Percentiles rank a stretch among this genome's conserved stretches.
phyloP scores from a whole-genome alignment of 108 stramenopile genomes.

The Cylindrotheca closterium region DNA sequence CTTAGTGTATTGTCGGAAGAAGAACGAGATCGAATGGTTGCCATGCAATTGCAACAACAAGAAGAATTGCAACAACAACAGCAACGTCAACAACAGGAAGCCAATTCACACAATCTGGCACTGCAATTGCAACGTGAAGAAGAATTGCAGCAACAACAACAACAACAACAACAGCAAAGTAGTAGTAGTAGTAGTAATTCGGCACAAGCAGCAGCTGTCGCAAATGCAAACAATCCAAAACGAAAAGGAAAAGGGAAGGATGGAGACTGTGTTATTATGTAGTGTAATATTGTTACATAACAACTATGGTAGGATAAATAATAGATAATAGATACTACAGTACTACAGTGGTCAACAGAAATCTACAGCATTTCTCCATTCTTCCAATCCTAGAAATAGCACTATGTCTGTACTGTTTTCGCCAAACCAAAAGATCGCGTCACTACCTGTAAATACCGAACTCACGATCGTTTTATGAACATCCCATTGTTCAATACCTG shows the following conservation, averaged over 20 bases:
- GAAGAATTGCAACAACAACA: conserved; percentile 5
- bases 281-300: neutral
- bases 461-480: too few species aligned
- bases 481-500: too few species aligned
- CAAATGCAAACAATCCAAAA: neutral
- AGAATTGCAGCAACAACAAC: conserved; percentile 16
- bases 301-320: too few species aligned
- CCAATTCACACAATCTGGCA: conserved; percentile 5
- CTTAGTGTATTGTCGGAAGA: conserved; percentile 23
- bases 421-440: too few species aligned
- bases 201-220: conserved; percentile 1
- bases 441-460: too few species aligned
- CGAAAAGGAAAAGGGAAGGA: conserved; percentile 1
- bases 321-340: too few species aligned
- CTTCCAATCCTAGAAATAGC: too few species aligned
- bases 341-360: too few species aligned
- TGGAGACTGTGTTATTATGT: conserved; percentile 19
- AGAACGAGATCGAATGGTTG: conserved; percentile 26
- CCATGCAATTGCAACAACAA: conserved; percentile 23
- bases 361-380: too few species aligned
- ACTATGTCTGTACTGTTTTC: too few species aligned
- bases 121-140: conserved; percentile 22
- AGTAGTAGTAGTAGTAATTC: neutral
- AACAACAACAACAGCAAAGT: conserved; percentile 7
- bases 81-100: neutral